Base-by-base conservation (phyloP, 164 flowering plant genomes). In the Piper longum region DNA sequence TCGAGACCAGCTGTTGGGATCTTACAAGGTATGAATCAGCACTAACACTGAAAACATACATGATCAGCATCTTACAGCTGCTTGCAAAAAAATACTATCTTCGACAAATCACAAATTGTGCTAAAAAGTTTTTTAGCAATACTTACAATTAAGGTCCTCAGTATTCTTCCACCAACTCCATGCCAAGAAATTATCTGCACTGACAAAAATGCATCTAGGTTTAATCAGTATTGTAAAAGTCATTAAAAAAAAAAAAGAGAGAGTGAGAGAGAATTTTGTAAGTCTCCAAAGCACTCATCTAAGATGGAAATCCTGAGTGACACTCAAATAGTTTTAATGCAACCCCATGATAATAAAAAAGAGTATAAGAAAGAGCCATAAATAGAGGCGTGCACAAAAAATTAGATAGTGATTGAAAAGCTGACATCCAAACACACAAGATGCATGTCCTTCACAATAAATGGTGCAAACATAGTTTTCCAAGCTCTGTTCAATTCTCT, bases 1-100 rank as follows among this genome's bases (percentile, higher is more conserved):
- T 71, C 92, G 98, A n/a, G 98, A 91, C 58, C 83, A 96, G 76
- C 75, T 91, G 64, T 72, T 91, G 76, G 96, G 98, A 41, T 84
- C 96, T 26, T 89, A 89, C 56, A 86, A 91, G 96, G 96, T 87
- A 81, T 36, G 60, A 56, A 17, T 17, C 59, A 56, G 6, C 17
- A 17, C 59, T 56, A 9, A 3, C 16, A 6, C 17, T 56, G 17
- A 2, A 16, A 16, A 56, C 8, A 17, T 56, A 56, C 19, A 26
- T 56, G 39, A 4, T 17, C 19, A 7, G 17, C 59, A 56, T 17
- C 17, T 7, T 56, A 26, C 11, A 17, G 39, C 11, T 16, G 16
- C 39, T 17, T 17, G 8, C 19, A 17, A 55, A 55, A 13, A 16
- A 56, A 26, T 26, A 26, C 36, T 26, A 26, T 1, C 36, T 26